A percentile compares a stretch with the other conserved stretches of the same genome.
phyloP scores from a whole-genome alignment of 2,329 filamentous ascomycete genomes.

The Botrytis pseudocinerea region DNA sequence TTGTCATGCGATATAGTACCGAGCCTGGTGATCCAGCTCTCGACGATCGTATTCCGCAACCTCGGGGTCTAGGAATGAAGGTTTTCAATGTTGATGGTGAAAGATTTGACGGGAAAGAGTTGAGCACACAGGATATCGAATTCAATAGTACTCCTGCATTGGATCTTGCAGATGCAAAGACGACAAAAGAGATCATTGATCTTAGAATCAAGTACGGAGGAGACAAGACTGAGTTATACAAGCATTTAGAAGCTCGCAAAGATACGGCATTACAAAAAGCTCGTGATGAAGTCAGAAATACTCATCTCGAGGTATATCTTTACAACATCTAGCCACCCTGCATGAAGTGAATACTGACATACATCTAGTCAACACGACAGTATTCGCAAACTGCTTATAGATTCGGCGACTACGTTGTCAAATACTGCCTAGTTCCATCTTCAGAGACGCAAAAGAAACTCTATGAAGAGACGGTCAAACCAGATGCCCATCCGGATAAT shows the following conservation, averaged over 20 bases:
- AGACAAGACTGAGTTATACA: constrained; percentile 45
- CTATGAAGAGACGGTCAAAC: constrained; percentile 44
- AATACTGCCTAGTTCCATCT: constrained; percentile 49
- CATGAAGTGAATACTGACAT: constrained; percentile 36
- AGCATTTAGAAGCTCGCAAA: constrained; percentile 44
- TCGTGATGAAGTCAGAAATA: constrained; percentile 44
- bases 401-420: constrained; percentile 50
- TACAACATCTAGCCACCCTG: neutral
- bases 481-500: constrained; percentile 41
- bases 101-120: constrained; percentile 44
- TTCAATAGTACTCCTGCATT: constrained; percentile 52
- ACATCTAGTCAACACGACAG: constrained; percentile 41
- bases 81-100: constrained; percentile 50
- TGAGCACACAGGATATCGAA: constrained; percentile 46
- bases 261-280: constrained; percentile 45
- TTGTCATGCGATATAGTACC: constrained; percentile 44
- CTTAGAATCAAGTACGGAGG: constrained; percentile 45
- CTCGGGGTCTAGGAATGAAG: constrained; percentile 51
- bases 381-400: constrained; percentile 52
- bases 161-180: constrained; percentile 49
- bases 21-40: constrained; percentile 45
- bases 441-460: constrained; percentile 45
- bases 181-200: constrained; percentile 47
- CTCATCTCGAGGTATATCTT: constrained; percentile 1
- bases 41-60: constrained; percentile 47